phyloP scores from a whole-genome alignment of 176 grass and related monocot genomes.

The Aegilops longissima region DNA sequence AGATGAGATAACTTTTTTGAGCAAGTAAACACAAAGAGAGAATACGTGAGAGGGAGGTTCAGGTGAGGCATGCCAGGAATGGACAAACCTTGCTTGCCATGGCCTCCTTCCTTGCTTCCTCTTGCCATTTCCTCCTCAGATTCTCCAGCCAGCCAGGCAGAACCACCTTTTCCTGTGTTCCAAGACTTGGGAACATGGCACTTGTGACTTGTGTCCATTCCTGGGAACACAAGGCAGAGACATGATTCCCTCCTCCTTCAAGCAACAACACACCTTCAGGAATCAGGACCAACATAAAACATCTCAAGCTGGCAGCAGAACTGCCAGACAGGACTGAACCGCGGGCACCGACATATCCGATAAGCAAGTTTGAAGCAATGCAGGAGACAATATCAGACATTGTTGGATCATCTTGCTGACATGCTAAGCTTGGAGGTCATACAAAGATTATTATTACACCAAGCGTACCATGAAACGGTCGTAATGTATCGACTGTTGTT shows the following conservation, averaged over 20 bases:
- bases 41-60: neutral
- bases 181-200: neutral
- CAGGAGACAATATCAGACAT: neutral
- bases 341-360: neutral
- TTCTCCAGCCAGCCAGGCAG: neutral
- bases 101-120: slow-evolving; percentile 1
- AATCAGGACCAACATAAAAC: neutral
- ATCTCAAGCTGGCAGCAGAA: neutral
- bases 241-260: neutral
- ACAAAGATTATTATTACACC: neutral
- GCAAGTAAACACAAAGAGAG: neutral
- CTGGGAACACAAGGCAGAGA: neutral
- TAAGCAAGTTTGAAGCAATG: neutral
- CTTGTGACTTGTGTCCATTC: neutral
- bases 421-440: neutral
- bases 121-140: neutral
- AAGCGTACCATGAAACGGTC: neutral
- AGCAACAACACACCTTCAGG: neutral
- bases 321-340: neutral
- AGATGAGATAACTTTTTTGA: neutral
- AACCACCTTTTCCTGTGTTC: neutral
- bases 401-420: neutral
- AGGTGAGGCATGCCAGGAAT: neutral
- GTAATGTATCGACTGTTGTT: neutral
- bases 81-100: slow-evolving; percentile 18